These are phyloP conservation scores for Ilyonectria mors-panacis DNA, from an alignment of 2,329 filamentous ascomycete species.

Conservation along the genomic window DNA sequence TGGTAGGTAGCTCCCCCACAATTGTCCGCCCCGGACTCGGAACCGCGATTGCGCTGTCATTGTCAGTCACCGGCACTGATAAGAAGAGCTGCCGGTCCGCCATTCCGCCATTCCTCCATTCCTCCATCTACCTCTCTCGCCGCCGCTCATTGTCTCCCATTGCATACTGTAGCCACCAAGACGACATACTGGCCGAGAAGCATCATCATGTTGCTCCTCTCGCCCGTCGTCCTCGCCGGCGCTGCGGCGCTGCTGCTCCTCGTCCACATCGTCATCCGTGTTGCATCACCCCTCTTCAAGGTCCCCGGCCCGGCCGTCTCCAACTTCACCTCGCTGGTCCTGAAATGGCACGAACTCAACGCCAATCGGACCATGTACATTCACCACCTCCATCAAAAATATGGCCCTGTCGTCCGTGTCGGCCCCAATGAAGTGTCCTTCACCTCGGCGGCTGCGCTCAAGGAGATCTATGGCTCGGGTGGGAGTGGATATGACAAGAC, in stretches of 20 bases:
- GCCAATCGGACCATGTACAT: constrained; percentile 68
- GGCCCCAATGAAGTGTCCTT: constrained; percentile 73
- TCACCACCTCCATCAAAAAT: constrained; percentile 67
- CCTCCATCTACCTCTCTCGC: not conserved
- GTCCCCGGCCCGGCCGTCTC: constrained; percentile 66
- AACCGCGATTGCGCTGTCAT: constrained; percentile 31
- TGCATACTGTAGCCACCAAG: not conserved
- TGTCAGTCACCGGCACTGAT: constrained; percentile 34
- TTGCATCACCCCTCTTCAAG: constrained; percentile 53
- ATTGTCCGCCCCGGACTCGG: constrained; percentile 29
- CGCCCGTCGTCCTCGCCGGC: constrained; percentile 46
- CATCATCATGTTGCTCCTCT: constrained; percentile 48
- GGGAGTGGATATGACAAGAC: constrained; percentile 77
- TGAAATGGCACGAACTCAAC: constrained; percentile 71
- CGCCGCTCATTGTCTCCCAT: not conserved
- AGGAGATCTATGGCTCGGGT: constrained; percentile 74
- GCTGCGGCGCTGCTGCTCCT: constrained; percentile 44
- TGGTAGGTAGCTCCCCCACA: constrained; percentile 30
- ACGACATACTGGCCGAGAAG: not conserved
- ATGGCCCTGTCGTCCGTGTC: constrained; percentile 71
- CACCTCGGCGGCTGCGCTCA: constrained; percentile 68
- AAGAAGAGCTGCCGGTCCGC: constrained; percentile 33
- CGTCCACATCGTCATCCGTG: constrained; percentile 45
- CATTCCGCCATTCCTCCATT: not conserved
- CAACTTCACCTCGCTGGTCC: constrained; percentile 64